Percentiles rank a stretch among this genome's conserved stretches.
Evolutionary conservation across 345 rosid species (phyloP).

Genomic region (Viola odorata): DNA sequence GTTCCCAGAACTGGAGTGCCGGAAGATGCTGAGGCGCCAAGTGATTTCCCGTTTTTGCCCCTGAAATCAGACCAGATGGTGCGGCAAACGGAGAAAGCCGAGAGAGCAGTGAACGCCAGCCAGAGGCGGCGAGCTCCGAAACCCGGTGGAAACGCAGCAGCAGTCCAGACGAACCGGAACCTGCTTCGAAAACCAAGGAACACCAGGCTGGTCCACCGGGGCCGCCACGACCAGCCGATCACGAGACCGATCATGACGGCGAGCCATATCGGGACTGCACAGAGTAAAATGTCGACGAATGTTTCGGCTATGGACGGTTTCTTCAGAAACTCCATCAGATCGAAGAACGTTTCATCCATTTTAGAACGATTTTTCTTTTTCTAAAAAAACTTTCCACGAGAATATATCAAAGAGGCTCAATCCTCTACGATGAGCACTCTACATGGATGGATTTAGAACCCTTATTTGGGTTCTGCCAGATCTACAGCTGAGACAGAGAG

Average conservation of each 20-base stretch:
- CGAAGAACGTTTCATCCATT: slow-evolving; percentile 67
- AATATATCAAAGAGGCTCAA: too few relatives aligned
- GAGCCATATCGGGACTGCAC: slow-evolving; percentile 96
- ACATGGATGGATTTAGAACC: background rate
- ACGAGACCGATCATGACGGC: slow-evolving; percentile 92
- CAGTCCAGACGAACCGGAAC: slow-evolving; percentile 78
- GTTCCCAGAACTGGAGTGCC: background rate
- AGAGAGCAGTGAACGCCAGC: slow-evolving; percentile 89
- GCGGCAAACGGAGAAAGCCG: slow-evolving; percentile 73
- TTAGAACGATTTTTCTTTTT: slow-evolving; percentile 7
- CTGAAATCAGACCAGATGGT: slow-evolving; percentile 56
- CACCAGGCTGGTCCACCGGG: slow-evolving; percentile 82
- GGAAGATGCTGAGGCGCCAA: slow-evolving; percentile 5
- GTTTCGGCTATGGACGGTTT: slow-evolving; percentile 70
- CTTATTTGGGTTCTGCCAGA: too few relatives aligned
- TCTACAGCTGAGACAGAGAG: too few relatives aligned
- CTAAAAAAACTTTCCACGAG: too few relatives aligned
- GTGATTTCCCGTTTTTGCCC: slow-evolving; percentile 34
- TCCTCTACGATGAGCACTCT: background rate
- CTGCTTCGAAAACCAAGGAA: slow-evolving; percentile 72
- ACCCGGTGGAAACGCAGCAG: slow-evolving; percentile 52
- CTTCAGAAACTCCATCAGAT: slow-evolving; percentile 51
- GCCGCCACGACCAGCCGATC: slow-evolving; percentile 98
- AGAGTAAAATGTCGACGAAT: slow-evolving; percentile 82
- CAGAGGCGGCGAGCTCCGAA: slow-evolving; percentile 93